Conservation (phyloP, 805 yeast species). For the Candida railenensis region DNA sequence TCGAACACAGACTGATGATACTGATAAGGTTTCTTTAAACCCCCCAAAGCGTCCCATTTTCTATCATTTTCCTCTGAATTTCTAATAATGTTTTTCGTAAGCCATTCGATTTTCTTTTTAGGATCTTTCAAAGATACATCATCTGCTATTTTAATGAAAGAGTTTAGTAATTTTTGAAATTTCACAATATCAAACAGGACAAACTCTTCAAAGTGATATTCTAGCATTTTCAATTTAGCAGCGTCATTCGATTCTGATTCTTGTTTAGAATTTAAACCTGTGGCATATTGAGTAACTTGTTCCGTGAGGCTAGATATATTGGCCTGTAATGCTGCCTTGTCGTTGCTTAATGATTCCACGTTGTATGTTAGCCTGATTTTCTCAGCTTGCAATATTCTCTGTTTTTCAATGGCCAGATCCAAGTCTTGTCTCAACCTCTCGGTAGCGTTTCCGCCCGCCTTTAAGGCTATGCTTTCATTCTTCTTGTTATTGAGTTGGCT, state of each 20-base stretch:
- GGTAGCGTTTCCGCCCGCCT: slow-evolving; percentile 14
- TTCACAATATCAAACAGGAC: slow-evolving; percentile 42
- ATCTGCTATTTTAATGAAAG: slow-evolving; percentile 56
- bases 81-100: slow-evolving; percentile 26
- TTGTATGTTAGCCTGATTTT: slow-evolving; percentile 41
- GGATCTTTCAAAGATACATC: slow-evolving; percentile 61
- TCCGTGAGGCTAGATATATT: slow-evolving; percentile 40
- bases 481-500: slow-evolving; percentile 21
- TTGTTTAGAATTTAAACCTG: slow-evolving; percentile 10
- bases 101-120: slow-evolving; percentile 44
- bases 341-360: slow-evolving; percentile 37
- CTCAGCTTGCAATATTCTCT: slow-evolving; percentile 43
- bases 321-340: slow-evolving; percentile 32
- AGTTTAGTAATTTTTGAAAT: slow-evolving; percentile 48
- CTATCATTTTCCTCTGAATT: background rate
- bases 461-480: slow-evolving; percentile 12
- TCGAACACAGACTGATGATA: slow-evolving; percentile 47
- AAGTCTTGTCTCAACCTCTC: slow-evolving; percentile 39
- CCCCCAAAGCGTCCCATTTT: slow-evolving; percentile 14
- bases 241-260: slow-evolving; percentile 7
- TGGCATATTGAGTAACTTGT: slow-evolving; percentile 27
- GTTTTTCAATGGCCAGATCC: slow-evolving; percentile 42
- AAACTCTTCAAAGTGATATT: slow-evolving; percentile 43
- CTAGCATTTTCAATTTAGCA: slow-evolving; percentile 26
- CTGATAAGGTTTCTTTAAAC: slow-evolving; percentile 24